phyloP scores from a whole-genome alignment of 495 filamentous ascomycete species.

The Pseudoneurospora amorphoporcata region DNA sequence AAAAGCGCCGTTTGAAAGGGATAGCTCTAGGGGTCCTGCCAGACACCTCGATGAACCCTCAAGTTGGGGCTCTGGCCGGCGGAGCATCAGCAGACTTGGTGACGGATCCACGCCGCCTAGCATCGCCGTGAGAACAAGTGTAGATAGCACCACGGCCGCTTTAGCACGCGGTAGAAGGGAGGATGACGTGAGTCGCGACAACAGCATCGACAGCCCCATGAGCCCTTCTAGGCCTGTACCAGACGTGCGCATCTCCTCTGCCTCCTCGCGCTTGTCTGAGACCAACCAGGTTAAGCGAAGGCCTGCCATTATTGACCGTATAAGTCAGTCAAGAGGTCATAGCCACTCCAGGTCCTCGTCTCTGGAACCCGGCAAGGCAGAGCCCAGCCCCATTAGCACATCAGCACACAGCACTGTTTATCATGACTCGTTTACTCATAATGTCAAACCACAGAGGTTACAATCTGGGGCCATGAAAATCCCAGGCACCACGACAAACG shows the following conservation, averaged over 20 bases:
- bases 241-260: slow-evolving; percentile 20
- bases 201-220: slow-evolving; percentile 28
- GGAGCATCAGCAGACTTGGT: slow-evolving; percentile 26
- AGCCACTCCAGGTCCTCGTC: slow-evolving; percentile 54
- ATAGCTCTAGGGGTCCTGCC: slow-evolving; percentile 27
- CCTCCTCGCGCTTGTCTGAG: slow-evolving; percentile 10
- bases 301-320: slow-evolving; percentile 41
- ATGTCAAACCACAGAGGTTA: slow-evolving; percentile 31
- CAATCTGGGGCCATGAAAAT: slow-evolving; percentile 37
- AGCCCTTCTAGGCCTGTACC: slow-evolving; percentile 31
- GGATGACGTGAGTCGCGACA: slow-evolving; percentile 30
- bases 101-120: slow-evolving; percentile 17
- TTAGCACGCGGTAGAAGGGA: slow-evolving; percentile 28
- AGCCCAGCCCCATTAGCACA: slow-evolving; percentile 41
- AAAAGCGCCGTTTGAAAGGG: slow-evolving; percentile 40
- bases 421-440: slow-evolving; percentile 40
- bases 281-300: slow-evolving; percentile 20
- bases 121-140: slow-evolving; percentile 25
- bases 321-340: slow-evolving; percentile 42
- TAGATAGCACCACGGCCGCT: slow-evolving; percentile 23
- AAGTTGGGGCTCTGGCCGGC: slow-evolving; percentile 15
- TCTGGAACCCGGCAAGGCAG: slow-evolving; percentile 42
- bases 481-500: slow-evolving; percentile 42
- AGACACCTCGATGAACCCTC: slow-evolving; percentile 29
- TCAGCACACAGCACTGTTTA: slow-evolving; percentile 45